phyloP scores from a whole-genome alignment of 2,329 filamentous ascomycete species.

The Didymella sp. region DNA sequence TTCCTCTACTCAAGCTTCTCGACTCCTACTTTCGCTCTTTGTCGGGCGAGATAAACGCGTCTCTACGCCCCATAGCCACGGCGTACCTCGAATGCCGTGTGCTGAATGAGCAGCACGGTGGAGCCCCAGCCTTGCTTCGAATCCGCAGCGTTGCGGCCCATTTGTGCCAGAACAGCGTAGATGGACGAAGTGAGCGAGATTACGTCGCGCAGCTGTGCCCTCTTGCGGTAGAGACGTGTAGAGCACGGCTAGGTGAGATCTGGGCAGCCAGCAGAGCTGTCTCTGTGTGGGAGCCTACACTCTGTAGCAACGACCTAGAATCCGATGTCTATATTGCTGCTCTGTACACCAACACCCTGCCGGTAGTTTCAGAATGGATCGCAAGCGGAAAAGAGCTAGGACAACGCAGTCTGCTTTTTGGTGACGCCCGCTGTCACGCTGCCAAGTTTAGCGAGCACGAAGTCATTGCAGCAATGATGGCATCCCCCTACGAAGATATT shows the following conservation, averaged over 20 bases:
- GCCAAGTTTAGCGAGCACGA: not conserved
- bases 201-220: not conserved
- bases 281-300: not conserved
- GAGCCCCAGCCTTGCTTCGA: not conserved
- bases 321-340: constrained; percentile 5
- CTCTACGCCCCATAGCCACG: not conserved
- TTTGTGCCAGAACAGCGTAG: not conserved
- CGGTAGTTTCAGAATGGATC: not conserved
- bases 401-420: constrained; percentile 2
- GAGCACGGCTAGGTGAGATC: not conserved
- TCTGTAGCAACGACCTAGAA: not conserved
- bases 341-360: constrained; percentile 4
- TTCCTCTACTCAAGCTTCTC: not conserved
- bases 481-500: not conserved
- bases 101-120: not conserved
- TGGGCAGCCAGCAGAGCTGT: not conserved
- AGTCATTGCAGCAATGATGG: constrained; percentile 4
- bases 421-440: not conserved
- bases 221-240: not conserved
- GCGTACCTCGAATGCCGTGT: constrained; percentile 1
- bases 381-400: not conserved
- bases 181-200: not conserved
- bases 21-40: not conserved
- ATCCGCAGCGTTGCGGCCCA: not conserved
- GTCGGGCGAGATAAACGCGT: not conserved